Percentiles rank a stretch among this genome's conserved stretches.
Evolutionary conservation across 1,139 yeast genomes (phyloP).

Genomic region (Taphrina confusa): DNA sequence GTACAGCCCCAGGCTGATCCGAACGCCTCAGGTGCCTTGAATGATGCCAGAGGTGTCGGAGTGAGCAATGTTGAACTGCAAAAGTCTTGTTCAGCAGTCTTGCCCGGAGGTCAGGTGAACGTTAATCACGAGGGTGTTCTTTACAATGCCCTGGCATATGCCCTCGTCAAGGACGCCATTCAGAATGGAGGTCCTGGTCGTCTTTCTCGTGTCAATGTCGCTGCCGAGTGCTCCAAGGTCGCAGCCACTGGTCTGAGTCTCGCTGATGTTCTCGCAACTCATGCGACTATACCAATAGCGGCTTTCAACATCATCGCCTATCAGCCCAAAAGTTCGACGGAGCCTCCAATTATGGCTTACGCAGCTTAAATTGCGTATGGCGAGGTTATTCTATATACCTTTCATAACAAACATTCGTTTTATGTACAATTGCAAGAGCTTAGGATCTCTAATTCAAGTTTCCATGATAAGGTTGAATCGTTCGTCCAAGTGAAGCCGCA

Average conservation of each 20-base stretch:
- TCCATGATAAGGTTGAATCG: too few species aligned
- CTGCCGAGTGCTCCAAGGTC: background rate
- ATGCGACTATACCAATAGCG: background rate
- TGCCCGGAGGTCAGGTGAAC: slow-evolving; percentile 3
- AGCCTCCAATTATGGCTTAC: slow-evolving; percentile 8
- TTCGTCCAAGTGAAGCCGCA: too few species aligned
- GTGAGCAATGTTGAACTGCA: slow-evolving; percentile 9
- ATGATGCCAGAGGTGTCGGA: background rate
- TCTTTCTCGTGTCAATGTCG: background rate
- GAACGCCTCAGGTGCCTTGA: slow-evolving; percentile 3
- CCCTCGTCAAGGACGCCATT: slow-evolving; percentile 6
- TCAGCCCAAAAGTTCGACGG: background rate
- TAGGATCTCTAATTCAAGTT: too few species aligned
- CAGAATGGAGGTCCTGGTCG: slow-evolving; percentile 10
- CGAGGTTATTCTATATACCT: background rate
- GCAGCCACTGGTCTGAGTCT: slow-evolving; percentile 14
- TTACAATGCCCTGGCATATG: slow-evolving; percentile 11
- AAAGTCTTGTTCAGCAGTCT: background rate
- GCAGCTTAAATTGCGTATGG: too few species aligned
- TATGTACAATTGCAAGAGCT: too few species aligned
- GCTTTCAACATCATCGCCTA: background rate
- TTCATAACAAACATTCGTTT: too few species aligned
- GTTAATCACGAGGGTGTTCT: slow-evolving; percentile 10
- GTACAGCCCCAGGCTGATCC: slow-evolving; percentile 8
- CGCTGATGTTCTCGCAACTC: slow-evolving; percentile 2